A percentile compares a stretch with the other conserved stretches of the same genome.
Evolutionary conservation across 805 yeast genomes (phyloP).

Genomic region (Jamesozyma rosinii): DNA sequence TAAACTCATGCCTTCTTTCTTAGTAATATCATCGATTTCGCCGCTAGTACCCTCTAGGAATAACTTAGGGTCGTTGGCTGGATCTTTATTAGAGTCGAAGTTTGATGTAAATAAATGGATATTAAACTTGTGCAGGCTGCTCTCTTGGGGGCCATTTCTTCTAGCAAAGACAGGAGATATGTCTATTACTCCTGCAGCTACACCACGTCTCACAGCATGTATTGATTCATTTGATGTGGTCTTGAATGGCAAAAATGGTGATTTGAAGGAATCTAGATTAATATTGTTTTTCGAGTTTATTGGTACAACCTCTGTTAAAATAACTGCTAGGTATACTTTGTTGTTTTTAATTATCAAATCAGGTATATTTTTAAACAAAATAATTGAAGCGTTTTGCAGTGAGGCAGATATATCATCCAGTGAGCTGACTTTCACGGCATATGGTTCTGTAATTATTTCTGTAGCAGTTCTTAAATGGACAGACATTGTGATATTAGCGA

Average conservation of each 20-base stretch:
- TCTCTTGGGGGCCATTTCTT: conserved; percentile 49
- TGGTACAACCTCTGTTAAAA: conserved; percentile 51
- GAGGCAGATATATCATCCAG: conserved; percentile 41
- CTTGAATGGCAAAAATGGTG: conserved; percentile 21
- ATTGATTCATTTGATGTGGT: conserved; percentile 9
- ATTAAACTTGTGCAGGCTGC: conserved; percentile 61
- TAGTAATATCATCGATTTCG: too few species aligned
- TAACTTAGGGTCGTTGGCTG: background rate
- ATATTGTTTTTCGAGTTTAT: conserved; percentile 30
- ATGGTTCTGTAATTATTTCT: conserved; percentile 68
- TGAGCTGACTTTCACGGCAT: conserved; percentile 54
- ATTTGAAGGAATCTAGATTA: conserved; percentile 13
- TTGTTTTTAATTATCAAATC: conserved; percentile 49
- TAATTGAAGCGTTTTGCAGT: conserved; percentile 65
- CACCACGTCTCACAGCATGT: conserved; percentile 52
- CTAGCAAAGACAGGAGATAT: conserved; percentile 66
- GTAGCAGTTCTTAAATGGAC: conserved; percentile 58
- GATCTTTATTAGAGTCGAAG: conserved; percentile 9
- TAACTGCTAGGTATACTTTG: conserved; percentile 66
- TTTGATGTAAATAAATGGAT: conserved; percentile 65
- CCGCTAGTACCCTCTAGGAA: background rate
- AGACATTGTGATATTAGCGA: conserved; percentile 60
- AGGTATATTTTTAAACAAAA: conserved; percentile 70
- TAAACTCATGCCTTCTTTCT: conserved; percentile 27
- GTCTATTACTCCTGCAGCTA: conserved; percentile 84